phyloP scores from a whole-genome alignment of 192 early-diverging fungal species.

The Umbelopsis ramanniana region DNA sequence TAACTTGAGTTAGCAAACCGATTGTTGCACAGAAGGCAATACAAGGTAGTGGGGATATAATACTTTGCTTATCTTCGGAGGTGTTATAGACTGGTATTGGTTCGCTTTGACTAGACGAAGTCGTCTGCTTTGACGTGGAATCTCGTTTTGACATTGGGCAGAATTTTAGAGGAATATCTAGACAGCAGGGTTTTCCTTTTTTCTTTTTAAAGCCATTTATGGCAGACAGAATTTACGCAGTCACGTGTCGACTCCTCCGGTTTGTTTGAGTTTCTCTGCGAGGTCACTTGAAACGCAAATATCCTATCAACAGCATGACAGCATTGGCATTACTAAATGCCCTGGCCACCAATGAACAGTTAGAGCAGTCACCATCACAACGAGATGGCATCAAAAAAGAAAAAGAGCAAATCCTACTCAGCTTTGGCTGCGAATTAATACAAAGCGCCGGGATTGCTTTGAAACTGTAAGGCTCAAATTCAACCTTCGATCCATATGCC shows the following conservation, averaged over 20 bases:
- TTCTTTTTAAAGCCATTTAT: no score
- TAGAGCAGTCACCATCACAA: conserved; percentile 67
- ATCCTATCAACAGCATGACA: background rate
- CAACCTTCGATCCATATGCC: no score
- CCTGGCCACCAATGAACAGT: conserved; percentile 72
- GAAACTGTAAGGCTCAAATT: conserved; percentile 57
- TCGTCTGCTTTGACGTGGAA: background rate
- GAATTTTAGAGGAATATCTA: background rate
- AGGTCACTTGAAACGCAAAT: background rate
- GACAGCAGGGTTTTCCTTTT: background rate
- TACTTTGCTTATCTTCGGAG: background rate
- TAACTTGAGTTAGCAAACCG: background rate
- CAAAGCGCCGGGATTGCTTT: conserved; percentile 81
- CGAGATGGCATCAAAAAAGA: conserved; percentile 61
- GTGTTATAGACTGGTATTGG: background rate
- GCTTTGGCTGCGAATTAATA: conserved; percentile 83
- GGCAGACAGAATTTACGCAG: background rate
- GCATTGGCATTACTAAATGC: conserved; percentile 70
- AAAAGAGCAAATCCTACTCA: conserved; percentile 75
- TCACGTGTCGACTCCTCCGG: background rate
- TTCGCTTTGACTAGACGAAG: no score
- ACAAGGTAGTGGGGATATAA: background rate
- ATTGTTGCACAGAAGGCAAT: background rate
- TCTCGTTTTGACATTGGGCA: conserved; percentile 4
- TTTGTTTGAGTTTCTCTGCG: background rate